Evolutionary conservation across 441 rosid species (phyloP).

Genomic region (Sinapis alba): DNA sequence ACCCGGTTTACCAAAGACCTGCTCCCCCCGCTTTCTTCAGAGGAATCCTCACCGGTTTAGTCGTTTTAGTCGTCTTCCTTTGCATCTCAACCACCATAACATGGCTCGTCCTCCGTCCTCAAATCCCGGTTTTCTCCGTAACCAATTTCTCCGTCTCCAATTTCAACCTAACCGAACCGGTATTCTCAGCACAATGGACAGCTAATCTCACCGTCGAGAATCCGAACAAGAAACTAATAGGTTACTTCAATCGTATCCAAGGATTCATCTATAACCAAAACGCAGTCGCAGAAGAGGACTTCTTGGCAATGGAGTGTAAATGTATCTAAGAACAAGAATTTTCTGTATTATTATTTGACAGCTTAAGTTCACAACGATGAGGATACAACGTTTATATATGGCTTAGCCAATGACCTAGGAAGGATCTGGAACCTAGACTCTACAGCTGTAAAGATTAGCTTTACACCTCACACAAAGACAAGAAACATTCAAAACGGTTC

Average conservation of each 20-base stretch:
- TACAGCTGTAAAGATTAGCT: too few relatives aligned
- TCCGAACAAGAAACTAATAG: constrained; percentile 37
- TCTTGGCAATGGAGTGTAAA: too few relatives aligned
- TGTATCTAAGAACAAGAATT: too few relatives aligned
- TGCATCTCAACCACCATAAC: constrained; percentile 34
- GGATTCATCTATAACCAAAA: constrained; percentile 21
- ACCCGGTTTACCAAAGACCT: constrained; percentile 36
- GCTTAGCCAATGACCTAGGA: too few relatives aligned
- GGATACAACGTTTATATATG: too few relatives aligned
- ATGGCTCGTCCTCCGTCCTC: constrained; percentile 43
- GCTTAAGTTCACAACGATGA: too few relatives aligned
- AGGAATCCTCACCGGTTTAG: constrained; percentile 40
- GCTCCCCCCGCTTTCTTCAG: constrained; percentile 34
- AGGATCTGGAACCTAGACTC: too few relatives aligned
- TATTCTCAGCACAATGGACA: constrained; percentile 48
- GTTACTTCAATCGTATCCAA: constrained; percentile 43
- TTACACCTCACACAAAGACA: too few relatives aligned
- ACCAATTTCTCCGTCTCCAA: constrained; percentile 46
- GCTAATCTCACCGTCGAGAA: constrained; percentile 45
- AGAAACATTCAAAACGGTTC: too few relatives aligned
- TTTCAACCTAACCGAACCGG: constrained; percentile 44
- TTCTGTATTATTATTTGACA: too few relatives aligned
- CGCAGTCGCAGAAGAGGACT: constrained; percentile 25
- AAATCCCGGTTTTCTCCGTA: constrained; percentile 42
- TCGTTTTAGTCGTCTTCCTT: constrained; percentile 29